A percentile compares a stretch with the other conserved stretches of the same genome.
These are phyloP conservation scores for Senna siamea DNA, from an alignment of 306 rosid species.

Conservation along the genomic window DNA sequence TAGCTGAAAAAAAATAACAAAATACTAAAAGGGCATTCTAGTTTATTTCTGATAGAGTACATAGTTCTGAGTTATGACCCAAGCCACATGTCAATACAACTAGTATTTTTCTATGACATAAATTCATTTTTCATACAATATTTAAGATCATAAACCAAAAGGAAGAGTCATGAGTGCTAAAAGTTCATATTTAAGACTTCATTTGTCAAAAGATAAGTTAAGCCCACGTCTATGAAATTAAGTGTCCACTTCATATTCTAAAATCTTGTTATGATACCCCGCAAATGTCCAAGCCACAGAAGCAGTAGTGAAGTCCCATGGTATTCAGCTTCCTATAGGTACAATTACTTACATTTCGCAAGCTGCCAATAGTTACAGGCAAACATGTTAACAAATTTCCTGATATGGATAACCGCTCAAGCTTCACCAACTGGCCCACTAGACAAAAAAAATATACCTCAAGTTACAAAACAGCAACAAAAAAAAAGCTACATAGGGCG, in stretches of 20 bases:
- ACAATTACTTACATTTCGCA: slow-evolving; percentile 78
- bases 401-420: slow-evolving; percentile 82
- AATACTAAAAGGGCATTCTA: slow-evolving; percentile 19
- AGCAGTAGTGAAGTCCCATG: slow-evolving; percentile 32
- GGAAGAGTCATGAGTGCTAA: slow-evolving; percentile 23
- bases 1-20: not conserved
- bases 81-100: slow-evolving; percentile 30
- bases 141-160: slow-evolving; percentile 5
- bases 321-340: slow-evolving; percentile 30
- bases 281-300: slow-evolving; percentile 19
- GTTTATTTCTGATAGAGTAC: slow-evolving; percentile 9
- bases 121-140: not conserved
- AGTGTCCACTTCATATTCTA: slow-evolving; percentile 18
- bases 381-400: slow-evolving; percentile 62
- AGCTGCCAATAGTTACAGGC: slow-evolving; percentile 93
- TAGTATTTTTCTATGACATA: slow-evolving; percentile 4
- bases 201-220: not conserved
- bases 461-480: slow-evolving; percentile 31
- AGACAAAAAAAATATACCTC: slow-evolving; percentile 36
- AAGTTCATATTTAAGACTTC: slow-evolving; percentile 22
- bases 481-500: slow-evolving; percentile 21
- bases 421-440: slow-evolving; percentile 98
- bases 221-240: slow-evolving; percentile 16
- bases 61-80: slow-evolving; percentile 17
- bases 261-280: slow-evolving; percentile 23